Conservation (phyloP, 805 yeast species). For the Teunomyces barrocoloradensis region DNA sequence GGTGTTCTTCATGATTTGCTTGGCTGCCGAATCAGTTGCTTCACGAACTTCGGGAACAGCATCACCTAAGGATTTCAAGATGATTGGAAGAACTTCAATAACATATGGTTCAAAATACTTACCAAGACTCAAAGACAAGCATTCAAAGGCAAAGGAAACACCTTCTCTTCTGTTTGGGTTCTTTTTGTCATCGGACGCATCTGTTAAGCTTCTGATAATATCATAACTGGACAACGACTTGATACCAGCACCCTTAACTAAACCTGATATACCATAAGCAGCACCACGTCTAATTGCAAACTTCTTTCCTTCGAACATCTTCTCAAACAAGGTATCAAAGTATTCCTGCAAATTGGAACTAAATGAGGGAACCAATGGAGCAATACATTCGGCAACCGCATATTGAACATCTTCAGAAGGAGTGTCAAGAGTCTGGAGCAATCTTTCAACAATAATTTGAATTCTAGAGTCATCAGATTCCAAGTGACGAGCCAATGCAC, state of each 20-base stretch:
- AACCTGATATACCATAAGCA: constrained; percentile 94
- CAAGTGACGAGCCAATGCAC: constrained; percentile 86
- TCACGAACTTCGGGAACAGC: constrained; percentile 79
- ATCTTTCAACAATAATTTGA: constrained; percentile 59
- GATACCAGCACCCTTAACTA: constrained; percentile 88
- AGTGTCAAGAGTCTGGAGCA: constrained; percentile 72
- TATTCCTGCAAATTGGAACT: constrained; percentile 49
- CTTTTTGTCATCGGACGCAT: constrained; percentile 86
- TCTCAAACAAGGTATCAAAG: constrained; percentile 57
- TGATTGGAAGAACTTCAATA: constrained; percentile 78
- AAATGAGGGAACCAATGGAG: constrained; percentile 71
- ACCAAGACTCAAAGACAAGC: constrained; percentile 74
- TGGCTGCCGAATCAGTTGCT: constrained; percentile 85
- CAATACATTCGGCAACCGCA: constrained; percentile 82
- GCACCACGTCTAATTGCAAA: constrained; percentile 79
- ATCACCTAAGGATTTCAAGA: constrained; percentile 84
- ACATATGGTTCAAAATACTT: constrained; percentile 90
- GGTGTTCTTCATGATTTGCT: constrained; percentile 83
- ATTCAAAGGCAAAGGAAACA: constrained; percentile 82
- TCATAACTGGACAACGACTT: constrained; percentile 72
- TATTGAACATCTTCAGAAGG: constrained; percentile 89
- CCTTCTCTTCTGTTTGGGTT: constrained; percentile 76
- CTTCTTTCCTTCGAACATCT: constrained; percentile 52
- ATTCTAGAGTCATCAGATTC: constrained; percentile 64
- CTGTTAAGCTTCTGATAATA: constrained; percentile 68